Evolutionary conservation across 2,329 filamentous ascomycete species (phyloP).

Genomic region (Colletotrichum salicis): DNA sequence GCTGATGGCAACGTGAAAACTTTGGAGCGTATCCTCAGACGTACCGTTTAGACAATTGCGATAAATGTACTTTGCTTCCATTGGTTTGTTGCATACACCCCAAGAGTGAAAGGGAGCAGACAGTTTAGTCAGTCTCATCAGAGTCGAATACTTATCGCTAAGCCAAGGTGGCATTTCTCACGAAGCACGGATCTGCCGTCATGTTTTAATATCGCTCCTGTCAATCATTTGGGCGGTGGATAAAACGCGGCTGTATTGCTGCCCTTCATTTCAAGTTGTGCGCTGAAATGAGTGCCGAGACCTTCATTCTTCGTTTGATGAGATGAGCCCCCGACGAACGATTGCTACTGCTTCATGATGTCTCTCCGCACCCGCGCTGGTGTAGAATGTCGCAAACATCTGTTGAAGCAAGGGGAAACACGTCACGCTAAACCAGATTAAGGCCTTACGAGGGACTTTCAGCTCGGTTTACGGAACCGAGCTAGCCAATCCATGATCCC

Average conservation of each 20-base stretch:
- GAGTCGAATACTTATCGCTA: not conserved
- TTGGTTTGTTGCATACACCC: not conserved
- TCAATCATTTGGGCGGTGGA: not conserved
- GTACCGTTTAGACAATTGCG: not conserved
- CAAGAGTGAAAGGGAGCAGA: not conserved
- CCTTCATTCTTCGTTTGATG: not conserved
- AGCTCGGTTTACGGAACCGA: not conserved
- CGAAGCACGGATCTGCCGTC: not conserved
- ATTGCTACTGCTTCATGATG: conserved; percentile 10
- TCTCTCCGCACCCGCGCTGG: conserved; percentile 2
- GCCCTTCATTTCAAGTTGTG: not conserved
- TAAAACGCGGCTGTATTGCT: not conserved
- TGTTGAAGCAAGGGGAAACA: not conserved
- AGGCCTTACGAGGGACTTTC: not conserved
- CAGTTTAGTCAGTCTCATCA: not conserved
- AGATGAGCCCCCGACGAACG: not conserved
- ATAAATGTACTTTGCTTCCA: not conserved
- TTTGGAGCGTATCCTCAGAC: not conserved
- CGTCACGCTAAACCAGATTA: not conserved
- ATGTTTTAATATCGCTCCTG: not conserved
- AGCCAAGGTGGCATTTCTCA: not conserved
- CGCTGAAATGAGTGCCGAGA: conserved; percentile 4
- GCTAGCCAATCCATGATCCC: not conserved
- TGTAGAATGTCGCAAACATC: not conserved
- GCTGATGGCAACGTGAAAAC: not conserved